phyloP scores from a whole-genome alignment of 768 basidiomycete species.

The Rhodotorula toruloides region DNA sequence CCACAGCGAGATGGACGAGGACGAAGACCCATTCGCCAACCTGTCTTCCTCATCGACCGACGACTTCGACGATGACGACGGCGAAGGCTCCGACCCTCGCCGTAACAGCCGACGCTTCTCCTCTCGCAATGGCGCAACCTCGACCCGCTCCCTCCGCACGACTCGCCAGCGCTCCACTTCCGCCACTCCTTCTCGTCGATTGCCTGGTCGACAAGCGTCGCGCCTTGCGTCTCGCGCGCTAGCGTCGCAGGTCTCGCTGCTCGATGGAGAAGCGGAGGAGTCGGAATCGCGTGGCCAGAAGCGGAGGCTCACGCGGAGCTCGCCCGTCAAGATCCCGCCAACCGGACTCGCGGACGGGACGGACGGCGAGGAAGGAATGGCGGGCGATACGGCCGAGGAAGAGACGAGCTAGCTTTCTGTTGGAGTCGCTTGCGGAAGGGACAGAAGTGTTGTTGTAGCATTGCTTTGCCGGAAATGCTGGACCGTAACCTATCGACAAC shows the following conservation, averaged over 20 bases:
- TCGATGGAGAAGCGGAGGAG: neutral
- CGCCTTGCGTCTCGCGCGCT: neutral
- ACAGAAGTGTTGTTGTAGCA: too few species aligned
- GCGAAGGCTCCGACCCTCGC: neutral
- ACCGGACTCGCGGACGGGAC: too few species aligned
- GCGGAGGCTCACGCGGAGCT: too few species aligned
- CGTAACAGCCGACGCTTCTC: neutral
- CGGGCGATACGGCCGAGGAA: too few species aligned
- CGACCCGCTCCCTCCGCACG: neutral
- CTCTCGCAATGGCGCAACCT: neutral
- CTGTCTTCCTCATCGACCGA: neutral
- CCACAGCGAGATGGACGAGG: too few species aligned
- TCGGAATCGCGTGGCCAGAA: neutral
- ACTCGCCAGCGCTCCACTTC: conserved; percentile 7
- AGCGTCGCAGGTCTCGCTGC: neutral
- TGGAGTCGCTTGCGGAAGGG: too few species aligned
- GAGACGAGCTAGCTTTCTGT: too few species aligned
- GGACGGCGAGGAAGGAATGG: too few species aligned
- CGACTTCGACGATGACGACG: neutral
- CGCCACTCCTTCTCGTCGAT: neutral
- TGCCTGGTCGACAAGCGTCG: neutral
- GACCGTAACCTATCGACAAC: too few species aligned
- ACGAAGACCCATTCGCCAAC: neutral
- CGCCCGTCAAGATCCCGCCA: too few species aligned
- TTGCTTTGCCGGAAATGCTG: too few species aligned